Percentiles rank a stretch among this genome's conserved stretches.
phyloP scores from a whole-genome alignment of 805 yeast species.

The Wickerhamomyces strasburgensis region DNA sequence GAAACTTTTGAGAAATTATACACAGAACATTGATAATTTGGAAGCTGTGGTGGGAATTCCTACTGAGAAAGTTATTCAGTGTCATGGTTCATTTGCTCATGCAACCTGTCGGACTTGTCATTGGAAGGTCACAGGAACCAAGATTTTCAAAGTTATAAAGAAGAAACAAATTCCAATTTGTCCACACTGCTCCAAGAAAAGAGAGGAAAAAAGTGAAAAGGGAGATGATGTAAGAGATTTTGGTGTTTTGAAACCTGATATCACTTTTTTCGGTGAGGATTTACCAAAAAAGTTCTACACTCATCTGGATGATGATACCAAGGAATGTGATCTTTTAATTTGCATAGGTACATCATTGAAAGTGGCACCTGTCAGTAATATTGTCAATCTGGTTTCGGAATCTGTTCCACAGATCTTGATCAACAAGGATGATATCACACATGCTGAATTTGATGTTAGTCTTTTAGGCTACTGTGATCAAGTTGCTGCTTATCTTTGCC shows the following conservation, averaged over 20 bases:
- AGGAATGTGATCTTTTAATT: slow-evolving; percentile 68
- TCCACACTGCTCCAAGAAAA: slow-evolving; percentile 52
- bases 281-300: slow-evolving; percentile 68
- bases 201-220: slow-evolving; percentile 30
- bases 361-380: slow-evolving; percentile 88
- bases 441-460: slow-evolving; percentile 73
- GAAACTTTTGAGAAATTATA: slow-evolving; percentile 75
- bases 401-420: slow-evolving; percentile 79
- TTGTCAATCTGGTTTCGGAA: slow-evolving; percentile 68
- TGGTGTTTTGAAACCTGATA: slow-evolving; percentile 90
- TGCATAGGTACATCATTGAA: slow-evolving; percentile 89
- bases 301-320: slow-evolving; percentile 51
- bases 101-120: slow-evolving; percentile 82
- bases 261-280: slow-evolving; percentile 86
- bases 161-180: slow-evolving; percentile 63
- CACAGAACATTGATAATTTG: slow-evolving; percentile 86
- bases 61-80: slow-evolving; percentile 68
- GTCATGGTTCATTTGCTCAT: slow-evolving; percentile 88
- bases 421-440: slow-evolving; percentile 69
- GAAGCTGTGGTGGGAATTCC: slow-evolving; percentile 77
- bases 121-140: slow-evolving; percentile 59
- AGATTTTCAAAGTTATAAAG: slow-evolving; percentile 56
- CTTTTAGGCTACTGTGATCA: slow-evolving; percentile 82
- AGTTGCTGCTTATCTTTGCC: slow-evolving; percentile 60
- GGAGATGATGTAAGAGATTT: slow-evolving; percentile 38